Conservation (phyloP, 441 rosid genomes). For the Populus hybrid region DNA sequence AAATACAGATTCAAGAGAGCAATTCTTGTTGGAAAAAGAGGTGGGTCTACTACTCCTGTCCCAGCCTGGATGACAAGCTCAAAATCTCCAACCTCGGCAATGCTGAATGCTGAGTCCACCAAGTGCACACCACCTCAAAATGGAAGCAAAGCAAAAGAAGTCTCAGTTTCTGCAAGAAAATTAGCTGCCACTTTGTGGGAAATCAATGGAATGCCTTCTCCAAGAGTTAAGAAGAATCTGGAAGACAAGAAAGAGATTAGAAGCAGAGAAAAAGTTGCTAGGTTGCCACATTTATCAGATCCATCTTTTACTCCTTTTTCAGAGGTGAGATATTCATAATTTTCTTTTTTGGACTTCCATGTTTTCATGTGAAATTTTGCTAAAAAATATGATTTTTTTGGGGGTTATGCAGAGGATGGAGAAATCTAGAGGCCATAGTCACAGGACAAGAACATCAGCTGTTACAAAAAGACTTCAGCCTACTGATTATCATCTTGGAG, state of each 20-base stretch:
- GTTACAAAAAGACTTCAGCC: constrained; percentile 37
- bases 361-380: neutral
- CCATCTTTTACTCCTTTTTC: constrained; percentile 43
- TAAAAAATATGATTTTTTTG: neutral
- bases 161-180: constrained; percentile 68
- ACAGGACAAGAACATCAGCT: constrained; percentile 34
- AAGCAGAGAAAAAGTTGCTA: constrained; percentile 29
- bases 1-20: constrained; percentile 74
- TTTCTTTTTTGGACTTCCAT: neutral
- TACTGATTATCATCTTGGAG: constrained; percentile 28
- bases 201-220: constrained; percentile 52
- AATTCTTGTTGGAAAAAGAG: constrained; percentile 59
- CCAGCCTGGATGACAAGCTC: constrained; percentile 49
- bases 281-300: constrained; percentile 45
- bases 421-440: constrained; percentile 26
- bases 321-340: constrained; percentile 36
- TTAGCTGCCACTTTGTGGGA: constrained; percentile 91
- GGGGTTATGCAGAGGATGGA: constrained; percentile 39
- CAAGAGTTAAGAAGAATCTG: constrained; percentile 20
- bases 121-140: constrained; percentile 24
- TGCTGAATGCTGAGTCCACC: constrained; percentile 35
- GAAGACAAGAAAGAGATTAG: constrained; percentile 38
- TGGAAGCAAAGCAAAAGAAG: constrained; percentile 33
- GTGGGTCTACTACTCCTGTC: constrained; percentile 67
- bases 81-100: constrained; percentile 39